Evolutionary conservation across 1,139 yeast genomes (phyloP).

Genomic region (Saccharomycopsis phalli): DNA sequence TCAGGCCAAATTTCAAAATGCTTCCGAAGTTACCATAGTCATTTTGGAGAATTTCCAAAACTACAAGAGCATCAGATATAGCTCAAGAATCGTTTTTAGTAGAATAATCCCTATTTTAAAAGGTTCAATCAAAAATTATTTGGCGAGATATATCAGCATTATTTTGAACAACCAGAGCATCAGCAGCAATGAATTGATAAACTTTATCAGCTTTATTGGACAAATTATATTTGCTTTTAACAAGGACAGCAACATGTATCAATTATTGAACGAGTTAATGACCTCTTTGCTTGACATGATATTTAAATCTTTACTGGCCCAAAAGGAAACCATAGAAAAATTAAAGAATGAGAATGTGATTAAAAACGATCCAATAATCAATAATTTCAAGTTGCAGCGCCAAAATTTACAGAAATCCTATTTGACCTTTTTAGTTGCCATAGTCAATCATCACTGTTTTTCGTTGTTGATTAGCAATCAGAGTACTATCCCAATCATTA

Average conservation of each 20-base stretch:
- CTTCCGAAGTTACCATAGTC: conserved; percentile 76
- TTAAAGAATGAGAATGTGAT: conserved; percentile 26
- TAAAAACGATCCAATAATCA: conserved; percentile 31
- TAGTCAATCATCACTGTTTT: conserved; percentile 70
- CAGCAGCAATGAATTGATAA: conserved; percentile 59
- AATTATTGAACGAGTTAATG: conserved; percentile 61
- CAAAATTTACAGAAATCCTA: conserved; percentile 64
- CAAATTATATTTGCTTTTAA: conserved; percentile 78
- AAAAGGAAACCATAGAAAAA: conserved; percentile 32
- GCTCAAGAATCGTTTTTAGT: conserved; percentile 80
- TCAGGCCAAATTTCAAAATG: conserved; percentile 51
- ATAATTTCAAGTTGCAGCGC: conserved; percentile 35
- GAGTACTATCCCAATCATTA: conserved; percentile 50
- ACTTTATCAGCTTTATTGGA: conserved; percentile 77
- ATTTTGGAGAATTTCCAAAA: conserved; percentile 69
- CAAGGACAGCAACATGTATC: conserved; percentile 58
- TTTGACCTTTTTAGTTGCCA: conserved; percentile 56
- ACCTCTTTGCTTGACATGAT: conserved; percentile 67
- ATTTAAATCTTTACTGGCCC: conserved; percentile 39
- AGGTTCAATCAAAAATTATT: conserved; percentile 42
- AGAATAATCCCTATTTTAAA: conserved; percentile 74
- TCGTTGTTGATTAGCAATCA: conserved; percentile 67
- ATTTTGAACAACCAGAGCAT: conserved; percentile 59
- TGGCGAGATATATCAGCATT: conserved; percentile 68
- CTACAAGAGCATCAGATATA: conserved; percentile 67